Evolutionary conservation across 805 yeast species (phyloP), one percentile per base, ranked within the genome.

Genomic region (Pichia cabralensis): DNA sequence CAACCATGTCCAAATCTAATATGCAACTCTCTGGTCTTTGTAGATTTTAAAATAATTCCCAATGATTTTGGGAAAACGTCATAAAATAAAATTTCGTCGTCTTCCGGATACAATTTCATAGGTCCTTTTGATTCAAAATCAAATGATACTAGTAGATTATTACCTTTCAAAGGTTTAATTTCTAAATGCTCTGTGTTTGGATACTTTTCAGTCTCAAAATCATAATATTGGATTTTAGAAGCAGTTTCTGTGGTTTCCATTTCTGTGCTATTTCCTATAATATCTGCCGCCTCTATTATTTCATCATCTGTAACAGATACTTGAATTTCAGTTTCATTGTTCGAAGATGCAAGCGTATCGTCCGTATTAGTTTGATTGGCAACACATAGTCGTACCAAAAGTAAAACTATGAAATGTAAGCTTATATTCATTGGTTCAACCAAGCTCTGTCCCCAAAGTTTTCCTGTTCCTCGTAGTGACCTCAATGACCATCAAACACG

Each of bases 1-100:
- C 86, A 81, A 0, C 98, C 98, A 55, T 84, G 94, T 2, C 94
- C 72, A 52, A 92, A 92, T 35, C 96, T 62, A 40, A 92, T 60
- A 53, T 84, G 95, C 29, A 92, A 62, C 48, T 83, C 88, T 35
- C 81, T 65, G 0, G 94, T 70, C 39, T 69, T 65, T 3, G 94
- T 71, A 10, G 67, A 57, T 27, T 71, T 74, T 11, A 92, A 51
- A 2, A 89, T 67, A 20, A 94, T 92, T 4, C 85, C 89, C 8
- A 92, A 60, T 1, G 85, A 64, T 40, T 81, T 72, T 0, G 98
- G 96, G 47, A 92, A 88, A 13, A 71, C 68, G 5, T 71, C 71
- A 50, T 76, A 79, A 48, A 79, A 83, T 7, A 32, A 31, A 3
- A 48, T 42, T 5, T 43, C 45, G 30, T 21, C 35, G n/a, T 26